Evolutionary conservation across 805 yeast species (phyloP).

Genomic region (Ogataea ganodermae): DNA sequence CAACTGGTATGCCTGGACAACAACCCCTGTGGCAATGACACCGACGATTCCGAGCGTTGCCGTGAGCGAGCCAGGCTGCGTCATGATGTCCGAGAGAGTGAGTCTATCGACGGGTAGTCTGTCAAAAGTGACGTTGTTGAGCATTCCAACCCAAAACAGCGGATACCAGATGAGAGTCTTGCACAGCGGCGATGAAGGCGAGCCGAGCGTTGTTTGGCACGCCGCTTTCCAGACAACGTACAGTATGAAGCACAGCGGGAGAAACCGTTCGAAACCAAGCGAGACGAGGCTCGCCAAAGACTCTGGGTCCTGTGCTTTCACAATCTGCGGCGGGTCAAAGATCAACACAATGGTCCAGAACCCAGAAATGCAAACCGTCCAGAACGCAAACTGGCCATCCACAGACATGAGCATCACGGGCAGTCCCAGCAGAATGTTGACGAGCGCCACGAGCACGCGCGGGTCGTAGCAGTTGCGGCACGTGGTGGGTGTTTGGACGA

Average conservation of each 20-base stretch:
- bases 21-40: slow-evolving; percentile 53
- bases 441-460: slow-evolving; percentile 52
- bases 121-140: slow-evolving; percentile 88
- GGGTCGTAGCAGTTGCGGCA: slow-evolving; percentile 76
- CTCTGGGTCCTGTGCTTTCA: slow-evolving; percentile 54
- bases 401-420: slow-evolving; percentile 56
- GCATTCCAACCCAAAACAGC: slow-evolving; percentile 77
- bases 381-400: slow-evolving; percentile 51
- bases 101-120: slow-evolving; percentile 85
- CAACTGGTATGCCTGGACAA: slow-evolving; percentile 73
- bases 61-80: slow-evolving; percentile 74
- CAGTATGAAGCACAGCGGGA: slow-evolving; percentile 73
- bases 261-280: slow-evolving; percentile 66
- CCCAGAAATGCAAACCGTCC: slow-evolving; percentile 64
- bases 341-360: slow-evolving; percentile 81
- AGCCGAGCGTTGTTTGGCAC: slow-evolving; percentile 47
- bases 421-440: slow-evolving; percentile 63
- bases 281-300: slow-evolving; percentile 65
- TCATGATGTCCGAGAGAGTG: slow-evolving; percentile 65
- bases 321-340: slow-evolving; percentile 75
- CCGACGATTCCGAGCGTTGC: slow-evolving; percentile 57
- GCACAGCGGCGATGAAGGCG: slow-evolving; percentile 41
- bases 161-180: slow-evolving; percentile 70
- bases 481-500: slow-evolving; percentile 49
- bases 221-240: slow-evolving; percentile 69